A percentile compares a stretch with the other conserved stretches of the same genome.
These are phyloP conservation scores for Calonectria naviculata DNA, from an alignment of 2,329 filamentous ascomycete species.

Conservation along the genomic window DNA sequence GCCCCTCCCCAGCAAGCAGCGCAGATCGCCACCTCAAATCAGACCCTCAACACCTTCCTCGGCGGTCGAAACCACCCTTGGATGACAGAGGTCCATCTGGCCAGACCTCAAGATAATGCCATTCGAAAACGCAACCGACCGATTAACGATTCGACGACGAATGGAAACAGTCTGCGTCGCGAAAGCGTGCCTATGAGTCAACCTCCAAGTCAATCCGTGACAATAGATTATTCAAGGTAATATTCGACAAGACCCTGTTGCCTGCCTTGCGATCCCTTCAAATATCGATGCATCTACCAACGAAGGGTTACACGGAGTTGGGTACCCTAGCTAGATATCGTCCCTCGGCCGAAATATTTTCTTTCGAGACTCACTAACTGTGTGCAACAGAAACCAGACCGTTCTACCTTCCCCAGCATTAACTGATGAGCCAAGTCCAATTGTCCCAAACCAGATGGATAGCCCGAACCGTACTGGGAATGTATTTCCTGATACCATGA, in stretches of 20 bases:
- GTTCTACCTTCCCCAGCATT: constrained; percentile 72
- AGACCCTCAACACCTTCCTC: constrained; percentile 53
- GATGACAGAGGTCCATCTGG: constrained; percentile 36
- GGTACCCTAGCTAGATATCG: background rate
- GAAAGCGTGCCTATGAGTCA: constrained; percentile 17
- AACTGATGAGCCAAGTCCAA: constrained; percentile 69
- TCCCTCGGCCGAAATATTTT: no score
- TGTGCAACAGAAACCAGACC: constrained; percentile 35
- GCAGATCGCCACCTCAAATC: constrained; percentile 53
- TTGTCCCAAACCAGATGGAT: constrained; percentile 46
- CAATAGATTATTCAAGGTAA: constrained; percentile 12
- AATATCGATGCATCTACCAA: background rate
- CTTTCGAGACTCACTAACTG: constrained; percentile 24
- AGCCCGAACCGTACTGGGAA: constrained; percentile 43
- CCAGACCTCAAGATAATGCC: constrained; percentile 16
- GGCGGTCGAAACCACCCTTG: constrained; percentile 47
- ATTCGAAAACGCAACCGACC: constrained; percentile 35
- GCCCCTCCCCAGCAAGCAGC: constrained; percentile 26
- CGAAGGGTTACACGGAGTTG: background rate
- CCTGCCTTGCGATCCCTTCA: background rate
- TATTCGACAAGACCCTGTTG: background rate
- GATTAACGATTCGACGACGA: constrained; percentile 22
- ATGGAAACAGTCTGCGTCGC: constrained; percentile 25
- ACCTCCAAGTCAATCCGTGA: constrained; percentile 19
- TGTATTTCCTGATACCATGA: constrained; percentile 20